These are phyloP conservation scores for Gossypium aridum DNA, from an alignment of 441 rosid genomes.

Conservation along the genomic window DNA sequence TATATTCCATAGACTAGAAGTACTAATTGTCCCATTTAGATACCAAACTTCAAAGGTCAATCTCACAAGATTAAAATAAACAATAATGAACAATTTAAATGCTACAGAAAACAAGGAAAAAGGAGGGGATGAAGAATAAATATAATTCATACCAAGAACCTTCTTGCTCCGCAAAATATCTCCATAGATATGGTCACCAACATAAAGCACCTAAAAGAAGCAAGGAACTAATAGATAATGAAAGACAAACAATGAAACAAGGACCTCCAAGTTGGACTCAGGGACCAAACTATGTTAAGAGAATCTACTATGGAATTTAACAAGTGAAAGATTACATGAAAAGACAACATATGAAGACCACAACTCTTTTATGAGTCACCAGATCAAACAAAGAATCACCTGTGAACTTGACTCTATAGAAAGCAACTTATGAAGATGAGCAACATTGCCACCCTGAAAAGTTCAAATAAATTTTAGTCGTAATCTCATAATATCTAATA, in stretches of 20 bases:
- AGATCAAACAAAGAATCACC: slow-evolving; percentile 32
- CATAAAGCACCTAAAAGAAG: slow-evolving; percentile 74
- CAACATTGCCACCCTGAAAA: slow-evolving; percentile 80
- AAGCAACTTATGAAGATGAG: slow-evolving; percentile 93
- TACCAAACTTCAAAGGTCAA: not conserved
- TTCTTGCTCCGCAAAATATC: slow-evolving; percentile 97
- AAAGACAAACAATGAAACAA: not conserved
- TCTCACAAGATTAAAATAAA: not conserved
- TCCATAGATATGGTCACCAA: slow-evolving; percentile 98
- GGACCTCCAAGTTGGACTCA: not conserved
- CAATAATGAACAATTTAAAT: slow-evolving; percentile 4
- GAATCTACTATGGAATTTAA: not conserved
- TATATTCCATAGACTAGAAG: not conserved
- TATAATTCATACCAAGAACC: slow-evolving; percentile 57
- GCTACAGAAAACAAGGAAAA: slow-evolving; percentile 4
- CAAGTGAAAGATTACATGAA: not conserved
- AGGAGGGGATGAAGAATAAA: slow-evolving; percentile 7
- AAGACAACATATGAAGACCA: not conserved
- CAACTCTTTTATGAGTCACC: not conserved
- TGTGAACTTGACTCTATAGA: slow-evolving; percentile 93
- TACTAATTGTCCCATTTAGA: not conserved
- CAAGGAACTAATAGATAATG: slow-evolving; percentile 10
- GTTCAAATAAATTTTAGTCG: not conserved
- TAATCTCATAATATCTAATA: not conserved
- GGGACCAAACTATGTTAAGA: not conserved